These are phyloP conservation scores for Mimosa pudica DNA, from an alignment of 306 rosid genomes.

Conservation along the genomic window DNA sequence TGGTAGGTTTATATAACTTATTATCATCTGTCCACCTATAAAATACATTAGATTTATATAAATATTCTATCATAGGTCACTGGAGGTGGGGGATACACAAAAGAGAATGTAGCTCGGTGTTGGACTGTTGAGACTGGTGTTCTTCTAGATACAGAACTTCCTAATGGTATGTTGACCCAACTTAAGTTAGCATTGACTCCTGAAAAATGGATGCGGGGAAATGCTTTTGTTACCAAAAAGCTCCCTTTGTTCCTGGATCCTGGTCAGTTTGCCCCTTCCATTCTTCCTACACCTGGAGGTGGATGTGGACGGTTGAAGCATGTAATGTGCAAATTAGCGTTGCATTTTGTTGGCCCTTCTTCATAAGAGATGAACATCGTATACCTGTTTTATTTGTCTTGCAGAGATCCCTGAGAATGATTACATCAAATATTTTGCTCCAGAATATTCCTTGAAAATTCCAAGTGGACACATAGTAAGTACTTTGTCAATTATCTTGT, in stretches of 20 bases:
- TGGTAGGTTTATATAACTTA: slow-evolving; percentile 58
- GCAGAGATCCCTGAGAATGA: slow-evolving; percentile 97
- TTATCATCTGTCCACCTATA: slow-evolving; percentile 26
- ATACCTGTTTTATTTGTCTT: slow-evolving; percentile 34
- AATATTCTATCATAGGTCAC: slow-evolving; percentile 66
- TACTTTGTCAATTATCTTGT: slow-evolving; percentile 34
- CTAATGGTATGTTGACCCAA: slow-evolving; percentile 64
- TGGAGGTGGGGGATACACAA: slow-evolving; percentile 99
- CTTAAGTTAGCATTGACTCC: not conserved
- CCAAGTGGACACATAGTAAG: slow-evolving; percentile 86
- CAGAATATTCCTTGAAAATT: slow-evolving; percentile 82
- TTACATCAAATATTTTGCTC: slow-evolving; percentile 88
- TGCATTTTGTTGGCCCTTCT: not conserved
- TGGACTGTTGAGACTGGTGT: slow-evolving; percentile 98
- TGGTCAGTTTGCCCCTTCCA: not conserved
- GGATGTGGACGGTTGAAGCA: not conserved
- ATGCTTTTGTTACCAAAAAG: not conserved
- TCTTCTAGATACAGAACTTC: slow-evolving; percentile 91
- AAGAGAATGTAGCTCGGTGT: slow-evolving; percentile 99
- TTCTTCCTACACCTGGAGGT: no score
- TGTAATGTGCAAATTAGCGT: slow-evolving; percentile 3
- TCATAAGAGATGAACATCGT: not conserved
- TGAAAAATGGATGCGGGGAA: slow-evolving; percentile 5
- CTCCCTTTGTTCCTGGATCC: not conserved
- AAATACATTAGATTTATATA: slow-evolving; percentile 29